phyloP scores from a whole-genome alignment of 163 green algal species.

The Coccomyxa subellipsoidea region DNA sequence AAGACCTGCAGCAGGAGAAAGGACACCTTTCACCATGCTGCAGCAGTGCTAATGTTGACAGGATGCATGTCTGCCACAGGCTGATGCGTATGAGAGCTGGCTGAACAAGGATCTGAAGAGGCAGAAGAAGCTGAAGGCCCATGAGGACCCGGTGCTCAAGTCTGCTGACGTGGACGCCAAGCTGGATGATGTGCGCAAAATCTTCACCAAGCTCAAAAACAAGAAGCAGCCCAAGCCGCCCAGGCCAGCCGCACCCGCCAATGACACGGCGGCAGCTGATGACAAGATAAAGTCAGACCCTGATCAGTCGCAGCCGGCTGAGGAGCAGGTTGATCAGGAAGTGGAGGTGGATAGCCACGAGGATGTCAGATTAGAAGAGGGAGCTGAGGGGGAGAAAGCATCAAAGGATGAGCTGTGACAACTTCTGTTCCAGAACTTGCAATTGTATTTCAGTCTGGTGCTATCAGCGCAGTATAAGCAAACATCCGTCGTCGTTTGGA shows the following conservation, averaged over 20 bases:
- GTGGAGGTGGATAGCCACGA: not conserved
- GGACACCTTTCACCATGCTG: no score
- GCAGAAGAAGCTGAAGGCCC: constrained; percentile 57
- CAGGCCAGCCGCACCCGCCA: constrained; percentile 20
- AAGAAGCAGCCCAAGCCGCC: constrained; percentile 67
- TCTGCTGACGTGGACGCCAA: constrained; percentile 42
- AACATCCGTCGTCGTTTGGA: no score
- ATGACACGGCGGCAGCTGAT: constrained; percentile 21
- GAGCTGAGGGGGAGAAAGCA: not conserved
- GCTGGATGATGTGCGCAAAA: constrained; percentile 41
- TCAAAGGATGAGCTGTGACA: constrained; percentile 1
- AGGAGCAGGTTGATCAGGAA: not conserved
- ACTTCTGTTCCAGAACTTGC: not conserved
- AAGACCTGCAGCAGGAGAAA: no score
- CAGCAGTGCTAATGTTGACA: no score
- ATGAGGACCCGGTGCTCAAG: constrained; percentile 75
- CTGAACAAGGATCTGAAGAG: constrained; percentile 57
- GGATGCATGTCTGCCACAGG: constrained; percentile 33
- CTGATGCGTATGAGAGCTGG: constrained; percentile 67
- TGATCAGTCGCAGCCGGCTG: not conserved
- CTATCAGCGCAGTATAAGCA: no score
- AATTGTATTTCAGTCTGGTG: not conserved
- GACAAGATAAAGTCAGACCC: not conserved
- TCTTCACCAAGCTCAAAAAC: constrained; percentile 63
- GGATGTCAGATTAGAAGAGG: not conserved